Base-by-base conservation (phyloP, 2,329 filamentous ascomycete species). In the Botryotinia calthae region DNA sequence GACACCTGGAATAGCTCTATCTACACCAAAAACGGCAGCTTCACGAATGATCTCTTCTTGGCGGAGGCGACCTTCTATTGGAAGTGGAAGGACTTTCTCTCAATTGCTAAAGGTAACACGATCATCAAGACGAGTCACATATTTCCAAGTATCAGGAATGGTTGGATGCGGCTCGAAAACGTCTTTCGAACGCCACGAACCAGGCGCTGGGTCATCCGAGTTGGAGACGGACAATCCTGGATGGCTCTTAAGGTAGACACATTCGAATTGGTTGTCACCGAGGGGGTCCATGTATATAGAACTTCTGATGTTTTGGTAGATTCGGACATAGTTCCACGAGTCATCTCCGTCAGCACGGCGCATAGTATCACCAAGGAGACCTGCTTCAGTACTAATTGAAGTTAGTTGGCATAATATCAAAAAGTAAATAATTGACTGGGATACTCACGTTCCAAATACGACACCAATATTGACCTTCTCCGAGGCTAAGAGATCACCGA, bases 281-380 rank as follows among this genome's bases (percentile, higher is more conserved):
- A 81, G 8, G 76, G 66, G 74, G 40, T 61, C 77, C 77, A 78
- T 75, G 18, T 70, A 61, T n/a, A 78, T 73, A 31, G 69, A 76
- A 5, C 69, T 71, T 14, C 37, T 51, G 16, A 77, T 68, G 46
- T 75, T 73, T 7, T 73, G 69, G 28, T 71, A 74, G 28, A 75
- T 73, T 14, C 84, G 85, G 22, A 90, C 80, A 75, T 89, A 91
- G 76, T 89, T 87, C 89, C 89, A 91, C 5, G 83, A 85, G 56
- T 85, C 85, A 77, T 91, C 89, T 2, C 82, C 85, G 1, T 79
- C 77, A 1, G 61, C 67, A 0, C 85, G 83, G 16, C 88, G 82
- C 75, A 86, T 84, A 1, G 87, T 85, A 1, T 87, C 89, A 85
- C 89, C 88, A 28, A 91, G 79, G 75, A 88, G 85, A 8, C 88